A percentile compares a stretch with the other conserved stretches of the same genome.
phyloP scores from a whole-genome alignment of 2,329 filamentous ascomycete species.

The Trichoderma sp. region DNA sequence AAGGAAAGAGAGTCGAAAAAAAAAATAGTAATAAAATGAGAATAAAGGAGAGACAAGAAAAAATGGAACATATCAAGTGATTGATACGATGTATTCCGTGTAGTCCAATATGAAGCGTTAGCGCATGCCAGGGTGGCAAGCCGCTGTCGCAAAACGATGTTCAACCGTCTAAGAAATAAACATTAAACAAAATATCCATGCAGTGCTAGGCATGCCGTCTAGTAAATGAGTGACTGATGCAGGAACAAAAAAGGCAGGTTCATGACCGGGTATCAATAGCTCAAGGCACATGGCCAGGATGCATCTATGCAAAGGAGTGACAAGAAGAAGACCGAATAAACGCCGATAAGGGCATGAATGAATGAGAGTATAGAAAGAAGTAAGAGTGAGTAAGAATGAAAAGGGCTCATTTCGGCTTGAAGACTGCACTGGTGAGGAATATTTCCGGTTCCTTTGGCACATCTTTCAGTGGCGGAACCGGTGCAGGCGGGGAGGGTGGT shows the following conservation, averaged over 20 bases:
- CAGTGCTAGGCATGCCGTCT: neutral
- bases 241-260: slow-evolving; percentile 3
- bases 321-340: neutral
- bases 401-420: slow-evolving; percentile 37
- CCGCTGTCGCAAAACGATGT: neutral
- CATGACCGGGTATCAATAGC: slow-evolving; percentile 7
- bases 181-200: neutral
- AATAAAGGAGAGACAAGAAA: neutral
- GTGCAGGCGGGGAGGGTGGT: slow-evolving; percentile 33
- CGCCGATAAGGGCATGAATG: neutral
- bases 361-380: neutral
- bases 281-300: neutral
- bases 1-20: neutral
- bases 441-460: slow-evolving; percentile 28
- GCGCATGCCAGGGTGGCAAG: neutral
- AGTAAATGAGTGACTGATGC: slow-evolving; percentile 8
- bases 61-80: neutral
- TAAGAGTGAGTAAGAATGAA: neutral
- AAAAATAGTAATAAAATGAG: neutral
- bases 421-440: slow-evolving; percentile 50
- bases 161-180: neutral
- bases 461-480: slow-evolving; percentile 36
- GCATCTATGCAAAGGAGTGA: slow-evolving; percentile 8
- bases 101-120: neutral
- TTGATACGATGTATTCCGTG: neutral